A percentile compares a stretch with the other conserved stretches of the same genome.
Evolutionary conservation across 2,329 filamentous ascomycete genomes (phyloP).

Genomic region (Gaeumannomyces sp.): DNA sequence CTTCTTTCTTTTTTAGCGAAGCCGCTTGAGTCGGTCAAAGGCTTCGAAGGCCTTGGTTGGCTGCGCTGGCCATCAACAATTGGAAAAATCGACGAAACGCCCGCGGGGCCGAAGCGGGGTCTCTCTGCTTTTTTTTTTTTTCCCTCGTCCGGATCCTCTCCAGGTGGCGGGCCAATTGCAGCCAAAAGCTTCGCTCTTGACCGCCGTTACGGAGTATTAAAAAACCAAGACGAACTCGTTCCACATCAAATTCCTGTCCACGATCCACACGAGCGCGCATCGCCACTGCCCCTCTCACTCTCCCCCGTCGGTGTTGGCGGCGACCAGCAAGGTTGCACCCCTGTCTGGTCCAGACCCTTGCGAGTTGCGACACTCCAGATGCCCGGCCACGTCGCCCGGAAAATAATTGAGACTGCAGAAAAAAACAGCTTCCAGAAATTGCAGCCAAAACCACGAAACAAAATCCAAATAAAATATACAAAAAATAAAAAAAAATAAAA

Average conservation of each 20-base stretch:
- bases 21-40: not conserved
- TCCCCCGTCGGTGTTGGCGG: too few relatives aligned
- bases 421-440: too few relatives aligned
- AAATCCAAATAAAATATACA: too few relatives aligned
- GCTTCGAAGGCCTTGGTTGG: not conserved
- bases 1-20: not conserved
- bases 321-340: not conserved
- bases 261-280: not conserved
- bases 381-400: too few relatives aligned
- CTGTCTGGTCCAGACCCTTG: not conserved
- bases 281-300: not conserved
- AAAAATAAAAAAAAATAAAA: too few relatives aligned
- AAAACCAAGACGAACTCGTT: not conserved
- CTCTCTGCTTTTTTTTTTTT: not conserved
- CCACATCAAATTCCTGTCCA: not conserved
- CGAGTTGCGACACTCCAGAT: not conserved
- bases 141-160: not conserved
- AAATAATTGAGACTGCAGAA: too few relatives aligned
- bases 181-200: not conserved
- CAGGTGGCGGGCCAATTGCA: not conserved
- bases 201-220: not conserved
- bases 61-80: constrained; percentile 1
- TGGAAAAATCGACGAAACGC: constrained; percentile 4
- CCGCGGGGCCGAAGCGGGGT: not conserved
- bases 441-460: too few relatives aligned